Evolutionary conservation across 2,329 filamentous ascomycete genomes (phyloP).

Genomic region (Verticillium zaregamsianum): DNA sequence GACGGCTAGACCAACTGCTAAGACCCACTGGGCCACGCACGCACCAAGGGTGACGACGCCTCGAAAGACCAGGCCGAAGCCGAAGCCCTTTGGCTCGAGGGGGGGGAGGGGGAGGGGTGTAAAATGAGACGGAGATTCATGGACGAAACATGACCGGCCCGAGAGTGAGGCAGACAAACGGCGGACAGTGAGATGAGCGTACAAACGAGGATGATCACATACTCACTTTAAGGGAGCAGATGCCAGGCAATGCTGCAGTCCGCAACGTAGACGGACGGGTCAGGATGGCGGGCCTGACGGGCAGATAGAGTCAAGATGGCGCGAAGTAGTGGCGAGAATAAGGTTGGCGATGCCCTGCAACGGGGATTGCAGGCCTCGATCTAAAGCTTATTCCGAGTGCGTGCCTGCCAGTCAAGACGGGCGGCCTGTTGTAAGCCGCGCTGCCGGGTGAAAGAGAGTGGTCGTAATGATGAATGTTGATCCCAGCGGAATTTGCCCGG

Average conservation of each 20-base stretch:
- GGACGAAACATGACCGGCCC: neutral
- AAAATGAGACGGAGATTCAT: neutral
- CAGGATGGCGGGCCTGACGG: neutral
- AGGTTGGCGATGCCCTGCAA: neutral
- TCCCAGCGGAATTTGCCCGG: neutral
- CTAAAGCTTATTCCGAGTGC: neutral
- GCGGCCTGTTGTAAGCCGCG: neutral
- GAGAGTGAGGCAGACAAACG: neutral
- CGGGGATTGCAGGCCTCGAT: neutral
- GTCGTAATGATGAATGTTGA: neutral
- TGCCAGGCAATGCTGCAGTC: neutral
- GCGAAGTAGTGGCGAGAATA: neutral
- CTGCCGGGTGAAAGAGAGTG: neutral
- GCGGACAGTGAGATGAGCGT: neutral
- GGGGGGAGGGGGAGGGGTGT: neutral
- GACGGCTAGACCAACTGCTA: neutral
- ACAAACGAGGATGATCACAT: neutral
- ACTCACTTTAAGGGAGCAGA: neutral
- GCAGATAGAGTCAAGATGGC: neutral
- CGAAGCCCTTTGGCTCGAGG: neutral
- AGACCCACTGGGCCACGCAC: constrained; percentile 2
- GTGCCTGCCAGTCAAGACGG: neutral
- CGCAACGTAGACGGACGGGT: neutral
- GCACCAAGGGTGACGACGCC: constrained; percentile 2
- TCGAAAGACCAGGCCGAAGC: neutral